Base-by-base conservation (phyloP, 2,329 filamentous ascomycete genomes). In the Fusarium chlamydosporum region DNA sequence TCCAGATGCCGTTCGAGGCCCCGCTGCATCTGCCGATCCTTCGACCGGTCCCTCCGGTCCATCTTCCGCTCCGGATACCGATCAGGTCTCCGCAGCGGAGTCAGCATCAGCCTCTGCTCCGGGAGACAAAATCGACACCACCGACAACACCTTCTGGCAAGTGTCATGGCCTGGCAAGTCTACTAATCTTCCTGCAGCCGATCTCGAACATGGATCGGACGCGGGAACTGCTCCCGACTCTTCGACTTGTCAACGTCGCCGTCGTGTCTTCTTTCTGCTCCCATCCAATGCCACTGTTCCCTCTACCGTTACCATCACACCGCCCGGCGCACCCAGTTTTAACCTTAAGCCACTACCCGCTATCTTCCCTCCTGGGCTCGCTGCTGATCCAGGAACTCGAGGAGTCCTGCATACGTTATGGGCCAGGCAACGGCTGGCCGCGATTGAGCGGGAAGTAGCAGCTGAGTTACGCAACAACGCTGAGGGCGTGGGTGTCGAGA, bases 371-470 rank as follows among this genome's bases (percentile, higher is more conserved):
- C 88, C 91, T 0, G 90, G 91, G 62, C 82, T 97, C 26, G 91
- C 91, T 2, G 85, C 86, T 5, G 90, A 88, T 23, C 87, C 89
- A 1, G 92, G 92, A 8, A 89, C 90, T 73, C 91, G 92, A 67
- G 94, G 94, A 3, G 92, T 97, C 3, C 80, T 97, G 62, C 94
- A 97, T 76, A 97, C 93, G 3, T 89, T 95, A 60, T 97, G 94
- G 93, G 94, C 92, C 18, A 94, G 94, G 82, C 91, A 92, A 78
- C 85, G 94, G 41, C 81, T 97, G 23, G 88, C 89, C 33, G 89
- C 92, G 66, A 82, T 97, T 47, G 88, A 93, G 52, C 84, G 84
- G 60, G 94, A 97, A 82, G 95, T 97, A 71, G 88, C 86, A 11
- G 82, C 83, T 9, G 94, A 97, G 81, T 86, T 91, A 75, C 86